Evolutionary conservation across 306 rosid species (phyloP), one percentile per base, ranked within the genome.

Genomic region (Vicia sativa): DNA sequence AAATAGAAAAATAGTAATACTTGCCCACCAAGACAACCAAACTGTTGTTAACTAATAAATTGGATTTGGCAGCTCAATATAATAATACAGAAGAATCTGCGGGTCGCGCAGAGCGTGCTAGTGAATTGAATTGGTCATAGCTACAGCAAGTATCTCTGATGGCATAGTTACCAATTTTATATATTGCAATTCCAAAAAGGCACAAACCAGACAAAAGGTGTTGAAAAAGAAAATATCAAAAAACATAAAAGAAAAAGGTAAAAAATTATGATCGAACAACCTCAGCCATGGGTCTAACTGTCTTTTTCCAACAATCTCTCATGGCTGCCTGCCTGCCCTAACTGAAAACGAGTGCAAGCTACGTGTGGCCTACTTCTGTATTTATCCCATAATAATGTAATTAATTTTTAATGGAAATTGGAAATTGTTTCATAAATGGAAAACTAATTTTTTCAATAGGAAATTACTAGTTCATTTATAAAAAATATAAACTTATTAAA

Each of bases 261-360:
- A 29, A 72, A 57, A 71, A 59, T 54, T 38, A 70, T 35, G 60
- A 70, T 66, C 69, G 70, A 67, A 58, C 60, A 31, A 66, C 60
- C 67, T n/a, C 79, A 45, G 13, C 70, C 18, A 37, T 42, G 74
- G 91, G 90, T 74, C 74, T 15, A 79, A 84, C 65, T 64, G 88
- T 89, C 87, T 55, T 82, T 86, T 84, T 74, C 25, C 16, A 4
- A 3, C 25, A 16, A 23, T 37, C 39, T 15, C 66, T 81, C 79
- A 12, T 29, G 38, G 12, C 18, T 21, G 46, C 26, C 61, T 21
- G 61, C 88, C 85, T 59, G 64, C 85, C 80, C 77, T 65, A 89
- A 84, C 95, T 81, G 96, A 92, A 82, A 89, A 84, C 85, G 92
- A 92, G 89, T 81, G 92, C 87, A 72, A 86, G 88, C 86, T 75